phyloP scores from a whole-genome alignment of 805 yeast genomes.

The Clavispora phyllophila region DNA sequence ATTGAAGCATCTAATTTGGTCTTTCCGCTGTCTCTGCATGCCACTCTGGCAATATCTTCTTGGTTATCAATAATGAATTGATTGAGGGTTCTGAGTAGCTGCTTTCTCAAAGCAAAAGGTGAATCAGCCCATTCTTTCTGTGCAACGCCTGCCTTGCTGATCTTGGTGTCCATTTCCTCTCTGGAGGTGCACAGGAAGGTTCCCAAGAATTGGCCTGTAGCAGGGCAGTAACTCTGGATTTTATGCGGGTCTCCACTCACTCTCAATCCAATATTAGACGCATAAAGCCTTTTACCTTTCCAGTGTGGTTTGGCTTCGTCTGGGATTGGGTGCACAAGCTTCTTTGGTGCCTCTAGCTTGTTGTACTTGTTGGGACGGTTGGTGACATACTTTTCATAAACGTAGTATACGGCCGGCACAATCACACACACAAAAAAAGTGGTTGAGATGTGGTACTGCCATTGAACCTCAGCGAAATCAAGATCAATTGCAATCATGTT shows the following conservation, averaged over 20 bases:
- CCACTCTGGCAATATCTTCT: slow-evolving; percentile 80
- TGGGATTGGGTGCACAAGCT: slow-evolving; percentile 56
- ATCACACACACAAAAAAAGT: slow-evolving; percentile 39
- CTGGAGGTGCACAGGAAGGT: slow-evolving; percentile 58
- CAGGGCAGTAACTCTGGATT: slow-evolving; percentile 90
- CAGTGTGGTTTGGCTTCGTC: slow-evolving; percentile 82
- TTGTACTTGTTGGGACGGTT: slow-evolving; percentile 36
- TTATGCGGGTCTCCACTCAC: slow-evolving; percentile 57
- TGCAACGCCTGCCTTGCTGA: slow-evolving; percentile 49
- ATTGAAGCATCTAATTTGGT: slow-evolving; percentile 92
- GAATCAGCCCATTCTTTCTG: slow-evolving; percentile 50
- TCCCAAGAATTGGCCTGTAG: slow-evolving; percentile 88
- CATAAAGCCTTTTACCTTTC: slow-evolving; percentile 79
- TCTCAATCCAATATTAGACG: slow-evolving; percentile 48
- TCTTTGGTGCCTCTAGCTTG: slow-evolving; percentile 39
- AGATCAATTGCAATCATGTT: slow-evolving; percentile 41
- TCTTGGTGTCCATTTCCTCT: slow-evolving; percentile 65
- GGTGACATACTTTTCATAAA: slow-evolving; percentile 34
- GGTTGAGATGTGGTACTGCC: slow-evolving; percentile 43
- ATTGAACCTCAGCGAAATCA: slow-evolving; percentile 34
- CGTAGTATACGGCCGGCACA: slow-evolving; percentile 30
- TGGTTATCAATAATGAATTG: slow-evolving; percentile 76
- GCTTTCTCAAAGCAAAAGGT: slow-evolving; percentile 59
- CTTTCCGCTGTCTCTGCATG: slow-evolving; percentile 95
- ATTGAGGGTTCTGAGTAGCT: slow-evolving; percentile 64